phyloP scores from a whole-genome alignment of 129 eudicot genomes.

The Flaveria trinervia region DNA sequence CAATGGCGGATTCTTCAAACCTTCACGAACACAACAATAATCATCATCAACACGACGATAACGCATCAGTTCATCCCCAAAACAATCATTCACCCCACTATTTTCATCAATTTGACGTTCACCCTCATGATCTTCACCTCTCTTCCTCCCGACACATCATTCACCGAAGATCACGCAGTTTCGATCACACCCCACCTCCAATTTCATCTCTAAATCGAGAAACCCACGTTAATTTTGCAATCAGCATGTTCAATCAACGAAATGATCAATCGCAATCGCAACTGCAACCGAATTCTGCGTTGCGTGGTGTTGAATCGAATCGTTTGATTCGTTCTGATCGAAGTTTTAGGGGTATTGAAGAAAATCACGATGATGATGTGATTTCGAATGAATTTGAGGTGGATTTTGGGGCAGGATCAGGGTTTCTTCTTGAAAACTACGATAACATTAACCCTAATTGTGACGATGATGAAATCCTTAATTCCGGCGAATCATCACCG shows the following conservation, averaged over 20 bases:
- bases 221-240: conserved; percentile 45
- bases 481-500: no score
- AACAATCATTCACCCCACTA: not conserved
- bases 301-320: not conserved
- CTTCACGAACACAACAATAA: conserved; percentile 34
- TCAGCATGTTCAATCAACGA: conserved; percentile 48
- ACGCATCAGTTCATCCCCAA: conserved; percentile 14
- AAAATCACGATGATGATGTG: conserved; percentile 9
- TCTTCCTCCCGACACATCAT: not conserved
- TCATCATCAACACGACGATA: conserved; percentile 22
- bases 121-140: conserved; percentile 32
- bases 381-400: conserved; percentile 33
- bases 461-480: conserved; percentile 17
- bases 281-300: not conserved
- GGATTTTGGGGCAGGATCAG: conserved; percentile 48
- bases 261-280: conserved; percentile 38
- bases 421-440: conserved; percentile 16
- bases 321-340: conserved; percentile 14
- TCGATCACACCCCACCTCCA: conserved; percentile 18
- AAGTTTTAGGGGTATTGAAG: conserved; percentile 33
- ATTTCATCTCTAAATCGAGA: conserved; percentile 34
- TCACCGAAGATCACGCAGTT: not conserved
- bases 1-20: conserved; percentile 57
- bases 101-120: conserved; percentile 22
- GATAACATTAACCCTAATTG: conserved; percentile 12